Percentiles rank a stretch among this genome's conserved stretches.
phyloP scores from a whole-genome alignment of 2,329 filamentous ascomycete genomes.

The Mycosphaerella arachidis region DNA sequence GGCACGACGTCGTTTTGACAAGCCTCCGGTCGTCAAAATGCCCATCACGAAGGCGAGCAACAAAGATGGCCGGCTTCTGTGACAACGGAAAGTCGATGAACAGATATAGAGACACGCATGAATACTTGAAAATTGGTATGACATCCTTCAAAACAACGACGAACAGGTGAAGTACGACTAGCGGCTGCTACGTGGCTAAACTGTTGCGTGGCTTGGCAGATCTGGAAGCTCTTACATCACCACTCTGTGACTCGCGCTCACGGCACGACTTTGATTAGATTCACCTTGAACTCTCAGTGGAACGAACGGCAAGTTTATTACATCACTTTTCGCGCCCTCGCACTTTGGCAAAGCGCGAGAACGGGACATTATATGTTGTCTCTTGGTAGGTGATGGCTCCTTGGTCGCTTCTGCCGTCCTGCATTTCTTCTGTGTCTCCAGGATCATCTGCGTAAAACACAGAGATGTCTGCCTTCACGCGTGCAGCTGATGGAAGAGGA shows the following conservation, averaged over 20 bases:
- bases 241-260: too few relatives aligned
- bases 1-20: neutral
- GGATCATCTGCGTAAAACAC: neutral
- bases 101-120: too few relatives aligned
- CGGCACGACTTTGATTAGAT: neutral
- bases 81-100: too few relatives aligned
- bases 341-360: too few relatives aligned
- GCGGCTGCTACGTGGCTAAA: too few relatives aligned
- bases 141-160: too few relatives aligned
- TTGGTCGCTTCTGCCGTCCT: neutral
- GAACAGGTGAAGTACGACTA: too few relatives aligned
- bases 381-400: neutral
- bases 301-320: neutral
- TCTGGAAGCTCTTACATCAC: neutral
- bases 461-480: neutral
- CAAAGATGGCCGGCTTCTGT: neutral
- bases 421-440: neutral
- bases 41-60: neutral
- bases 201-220: neutral
- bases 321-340: too few relatives aligned
- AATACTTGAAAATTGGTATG: too few relatives aligned
- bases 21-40: neutral
- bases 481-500: neutral
- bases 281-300: neutral
- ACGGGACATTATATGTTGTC: too few relatives aligned